Evolutionary conservation across 306 rosid genomes (phyloP), one percentile per base, ranked within the genome.

Genomic region (Cucurbita maxima): DNA sequence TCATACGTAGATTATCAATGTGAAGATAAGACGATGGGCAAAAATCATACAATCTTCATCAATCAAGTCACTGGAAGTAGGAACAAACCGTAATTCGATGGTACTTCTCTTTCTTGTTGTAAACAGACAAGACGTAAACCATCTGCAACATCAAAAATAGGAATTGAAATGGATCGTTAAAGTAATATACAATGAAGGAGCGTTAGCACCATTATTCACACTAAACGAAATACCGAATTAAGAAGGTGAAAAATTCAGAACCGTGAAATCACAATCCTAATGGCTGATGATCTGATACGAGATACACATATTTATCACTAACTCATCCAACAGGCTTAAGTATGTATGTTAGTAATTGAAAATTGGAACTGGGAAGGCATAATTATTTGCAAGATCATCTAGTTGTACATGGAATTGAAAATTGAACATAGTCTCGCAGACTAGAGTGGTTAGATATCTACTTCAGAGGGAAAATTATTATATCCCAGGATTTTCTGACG

Each of bases 31-130:
- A 64, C 18, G 38, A 44, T 43, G 52, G 1, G 30, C n/a, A 19
- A 1, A 43, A 66, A 10, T 2, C 47, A 67, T 67, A 44, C 72
- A 67, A 43, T 44, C 38, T 67, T 67, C 51, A 51, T 53, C 14
- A 37, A 54, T 36, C 51, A 54, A n/a, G 76, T 37, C 51, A 54
- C 19, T 40, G 20, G 44, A 18, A 40, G 52, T 72, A 72, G 64
- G 58, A 78, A 88, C 99, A 75, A 76, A 94, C 99, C 80, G 96
- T 94, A 77, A 89, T 84, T 72, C 97, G 90, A 80, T 91, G 88
- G 83, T 88, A 76, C 85, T 85, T 94, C 80, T 94, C 99, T 84
- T 94, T 94, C 92, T 88, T 89, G 92, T 85, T 89, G 91, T 91
- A 88, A 47, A 94, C 86, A 50, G 88, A 91, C 80, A 94, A 87